These are phyloP conservation scores for Alternaria gansuensis DNA, from an alignment of 2,329 filamentous ascomycete species.

Conservation along the genomic window DNA sequence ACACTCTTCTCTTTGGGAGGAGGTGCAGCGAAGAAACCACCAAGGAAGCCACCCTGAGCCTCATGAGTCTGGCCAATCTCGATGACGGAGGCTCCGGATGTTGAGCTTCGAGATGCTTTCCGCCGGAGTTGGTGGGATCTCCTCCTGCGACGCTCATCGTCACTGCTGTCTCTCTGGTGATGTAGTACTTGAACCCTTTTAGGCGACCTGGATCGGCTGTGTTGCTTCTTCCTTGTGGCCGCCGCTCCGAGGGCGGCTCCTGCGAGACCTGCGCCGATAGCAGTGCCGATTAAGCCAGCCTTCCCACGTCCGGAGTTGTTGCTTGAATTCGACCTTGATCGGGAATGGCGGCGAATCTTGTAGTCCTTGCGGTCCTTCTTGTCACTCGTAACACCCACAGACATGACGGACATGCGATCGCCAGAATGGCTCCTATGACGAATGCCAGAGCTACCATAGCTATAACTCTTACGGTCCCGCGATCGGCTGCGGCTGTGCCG, in stretches of 20 bases:
- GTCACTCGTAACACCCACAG: constrained; percentile 47
- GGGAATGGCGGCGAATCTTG: constrained; percentile 44
- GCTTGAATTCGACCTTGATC: constrained; percentile 56
- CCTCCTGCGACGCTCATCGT: constrained; percentile 40
- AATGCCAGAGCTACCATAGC: constrained; percentile 55
- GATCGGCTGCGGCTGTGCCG: constrained; percentile 52
- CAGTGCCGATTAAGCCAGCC: constrained; percentile 49
- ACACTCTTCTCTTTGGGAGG: constrained; percentile 44
- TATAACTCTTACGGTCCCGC: constrained; percentile 54
- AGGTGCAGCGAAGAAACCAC: constrained; percentile 68
- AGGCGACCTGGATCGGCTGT: constrained; percentile 51
- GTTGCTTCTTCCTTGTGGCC: constrained; percentile 41
- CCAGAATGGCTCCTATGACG: constrained; percentile 52
- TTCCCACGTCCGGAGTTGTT: constrained; percentile 48
- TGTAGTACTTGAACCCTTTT: constrained; percentile 40
- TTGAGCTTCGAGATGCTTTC: constrained; percentile 49
- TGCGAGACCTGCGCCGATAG: constrained; percentile 52
- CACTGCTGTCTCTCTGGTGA: constrained; percentile 43
- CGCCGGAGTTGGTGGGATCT: constrained; percentile 39
- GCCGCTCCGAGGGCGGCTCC: constrained; percentile 52
- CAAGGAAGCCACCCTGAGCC: constrained; percentile 55
- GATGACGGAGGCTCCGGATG: constrained; percentile 65
- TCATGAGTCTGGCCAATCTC: constrained; percentile 70
- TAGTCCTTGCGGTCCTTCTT: constrained; percentile 51
- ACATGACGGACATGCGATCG: constrained; percentile 47